Evolutionary conservation across 2,329 filamentous ascomycete genomes (phyloP).

Genomic region (Ophiostoma triangulosporum): DNA sequence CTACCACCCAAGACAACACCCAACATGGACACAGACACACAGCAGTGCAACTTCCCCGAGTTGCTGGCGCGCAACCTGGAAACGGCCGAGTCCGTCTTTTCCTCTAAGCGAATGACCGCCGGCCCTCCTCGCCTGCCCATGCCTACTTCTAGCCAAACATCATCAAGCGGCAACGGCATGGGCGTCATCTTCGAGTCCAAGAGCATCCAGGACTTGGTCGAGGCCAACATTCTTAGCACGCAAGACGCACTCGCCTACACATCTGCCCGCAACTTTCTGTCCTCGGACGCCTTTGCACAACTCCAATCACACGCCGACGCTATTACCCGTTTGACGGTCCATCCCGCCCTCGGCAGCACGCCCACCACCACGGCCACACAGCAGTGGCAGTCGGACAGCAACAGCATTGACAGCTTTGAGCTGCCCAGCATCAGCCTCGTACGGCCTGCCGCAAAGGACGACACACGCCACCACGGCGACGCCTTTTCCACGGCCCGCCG

Average conservation of each 20-base stretch:
- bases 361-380: neutral
- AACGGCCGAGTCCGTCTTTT: conserved; percentile 33
- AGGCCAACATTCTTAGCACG: neutral
- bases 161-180: neutral
- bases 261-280: neutral
- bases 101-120: conserved; percentile 37
- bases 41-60: conserved; percentile 40
- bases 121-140: conserved; percentile 25
- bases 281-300: neutral
- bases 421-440: conserved; percentile 10
- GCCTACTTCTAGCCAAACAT: neutral
- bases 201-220: conserved; percentile 1
- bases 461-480: neutral
- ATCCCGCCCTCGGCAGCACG: neutral
- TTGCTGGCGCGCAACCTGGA: conserved; percentile 41
- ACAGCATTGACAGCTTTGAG: conserved; percentile 15
- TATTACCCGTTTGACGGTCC: neutral
- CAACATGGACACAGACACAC: conserved; percentile 1
- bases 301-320: neutral
- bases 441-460: neutral
- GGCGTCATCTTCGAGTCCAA: conserved; percentile 5
- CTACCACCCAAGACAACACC: neutral
- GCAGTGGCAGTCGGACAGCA: conserved; percentile 10
- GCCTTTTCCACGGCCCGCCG: neutral
- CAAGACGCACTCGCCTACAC: neutral